Evolutionary conservation across 2,329 filamentous ascomycete species (phyloP).

Genomic region (Golovinomyces cichoracearum): DNA sequence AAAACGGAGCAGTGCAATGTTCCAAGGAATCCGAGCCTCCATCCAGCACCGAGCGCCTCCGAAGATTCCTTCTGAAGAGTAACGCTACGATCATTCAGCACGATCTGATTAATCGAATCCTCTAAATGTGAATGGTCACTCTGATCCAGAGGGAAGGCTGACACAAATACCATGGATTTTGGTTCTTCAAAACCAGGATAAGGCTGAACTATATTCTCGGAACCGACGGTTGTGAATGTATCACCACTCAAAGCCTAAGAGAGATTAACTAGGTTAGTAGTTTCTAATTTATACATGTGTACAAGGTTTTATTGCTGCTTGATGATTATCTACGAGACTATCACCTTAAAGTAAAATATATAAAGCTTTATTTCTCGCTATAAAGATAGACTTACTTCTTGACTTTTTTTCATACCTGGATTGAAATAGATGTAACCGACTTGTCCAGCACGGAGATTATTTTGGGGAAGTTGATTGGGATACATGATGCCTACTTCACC

Average conservation of each 20-base stretch:
- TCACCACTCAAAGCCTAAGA: slow-evolving; percentile 61
- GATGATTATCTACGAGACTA: too few species aligned
- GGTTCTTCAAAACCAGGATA: slow-evolving; percentile 89
- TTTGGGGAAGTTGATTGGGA: slow-evolving; percentile 61
- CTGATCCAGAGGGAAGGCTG: slow-evolving; percentile 83
- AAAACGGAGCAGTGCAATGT: slow-evolving; percentile 98
- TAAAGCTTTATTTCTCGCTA: too few species aligned
- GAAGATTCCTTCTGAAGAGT: slow-evolving; percentile 85
- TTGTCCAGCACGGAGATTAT: slow-evolving; percentile 61
- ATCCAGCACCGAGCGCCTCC: slow-evolving; percentile 77
- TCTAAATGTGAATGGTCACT: slow-evolving; percentile 64
- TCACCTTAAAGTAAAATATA: too few species aligned
- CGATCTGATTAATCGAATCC: slow-evolving; percentile 80
- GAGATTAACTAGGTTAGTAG: background rate
- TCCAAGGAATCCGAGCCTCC: slow-evolving; percentile 84
- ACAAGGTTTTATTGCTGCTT: too few species aligned
- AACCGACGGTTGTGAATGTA: slow-evolving; percentile 65
- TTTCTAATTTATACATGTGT: too few species aligned
- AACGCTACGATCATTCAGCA: slow-evolving; percentile 84
- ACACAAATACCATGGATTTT: slow-evolving; percentile 96
- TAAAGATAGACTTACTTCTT: slow-evolving; percentile 26
- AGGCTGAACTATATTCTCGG: slow-evolving; percentile 48
- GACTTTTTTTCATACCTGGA: slow-evolving; percentile 88
- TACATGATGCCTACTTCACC: slow-evolving; percentile 96
- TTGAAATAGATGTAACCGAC: slow-evolving; percentile 96